Base-by-base conservation (phyloP, 441 rosid species). In the Eutrema salsugineum region DNA sequence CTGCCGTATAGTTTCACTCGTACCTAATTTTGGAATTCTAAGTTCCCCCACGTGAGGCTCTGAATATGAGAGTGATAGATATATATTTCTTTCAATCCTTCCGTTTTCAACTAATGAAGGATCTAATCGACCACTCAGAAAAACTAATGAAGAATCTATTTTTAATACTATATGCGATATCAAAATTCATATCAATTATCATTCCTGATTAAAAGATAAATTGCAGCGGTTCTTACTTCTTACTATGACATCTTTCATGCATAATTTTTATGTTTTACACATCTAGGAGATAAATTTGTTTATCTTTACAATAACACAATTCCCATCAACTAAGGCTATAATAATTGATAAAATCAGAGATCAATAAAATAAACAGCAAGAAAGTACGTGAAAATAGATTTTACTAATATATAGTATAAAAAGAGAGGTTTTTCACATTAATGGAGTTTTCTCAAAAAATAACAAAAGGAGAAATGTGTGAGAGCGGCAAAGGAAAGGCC, bases 41-140 rank as follows among this genome's bases (percentile, higher is more conserved):
- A 42, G 16, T 22, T 59, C 48, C 15, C 15, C 77, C 73, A 74
- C 73, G 78, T 74, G 78, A 74, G 73, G 27, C 68, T 74, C 78
- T 74, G 68, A 60, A 32, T 59, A 27, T 60, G 73, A 67, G 32
- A 74, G 78, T 22, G 68, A 66, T 50, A 36, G 17, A 42, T 70
- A 39, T 47, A 42, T 70, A 39, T 47, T 47, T 73, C 57, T 65
- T 28, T 56, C 59, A 58, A n/a, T 63, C 24, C 39, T 28, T 65
- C 22, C 30, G 50, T 44, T 55, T 63, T 47, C 39, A 48, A 49
- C 62, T 35, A 17, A 32, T n/a, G n/a, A 22, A 22, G 24, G 2
- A 22, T 22, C 24, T 22, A 22, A 22, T 22, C 2, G 24, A 22
- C 24, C 24, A 22, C 24, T 4, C 24, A 24, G 3, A 24, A 24